A percentile compares a stretch with the other conserved stretches of the same genome.
Evolutionary conservation across 352 stramenopile species (phyloP).

Genomic region (Pythium dissimile): DNA sequence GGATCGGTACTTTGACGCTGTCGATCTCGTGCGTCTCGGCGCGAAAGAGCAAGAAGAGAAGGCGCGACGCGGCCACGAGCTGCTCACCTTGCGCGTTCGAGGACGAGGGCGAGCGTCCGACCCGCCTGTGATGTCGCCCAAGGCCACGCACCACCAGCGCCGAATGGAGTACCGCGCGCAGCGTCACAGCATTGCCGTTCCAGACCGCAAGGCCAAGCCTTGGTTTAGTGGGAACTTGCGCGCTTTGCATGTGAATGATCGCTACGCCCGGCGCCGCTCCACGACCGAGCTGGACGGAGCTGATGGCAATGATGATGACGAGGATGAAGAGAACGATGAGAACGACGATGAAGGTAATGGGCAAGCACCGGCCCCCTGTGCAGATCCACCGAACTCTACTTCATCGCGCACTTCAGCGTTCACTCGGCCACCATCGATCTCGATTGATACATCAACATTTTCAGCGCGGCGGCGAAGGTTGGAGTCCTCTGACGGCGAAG

Average conservation of each 20-base stretch:
- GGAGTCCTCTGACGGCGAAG: conserved; percentile 23
- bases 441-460: conserved; percentile 5
- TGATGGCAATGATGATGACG: conserved; percentile 2
- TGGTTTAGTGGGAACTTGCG: conserved; percentile 74
- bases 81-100: neutral
- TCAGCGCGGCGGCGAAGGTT: neutral
- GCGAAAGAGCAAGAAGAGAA: neutral
- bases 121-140: neutral
- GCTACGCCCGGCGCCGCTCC: conserved; percentile 52
- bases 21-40: conserved; percentile 28
- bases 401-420: too few relatives aligned
- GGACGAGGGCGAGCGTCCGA: neutral
- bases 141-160: neutral
- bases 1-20: conserved; percentile 60
- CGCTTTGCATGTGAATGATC: conserved; percentile 67
- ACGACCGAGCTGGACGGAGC: conserved; percentile 19
- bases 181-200: conserved; percentile 20
- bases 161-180: conserved; percentile 20
- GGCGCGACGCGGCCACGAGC: conserved; percentile 3
- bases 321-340: neutral
- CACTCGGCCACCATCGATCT: neutral
- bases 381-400: too few relatives aligned
- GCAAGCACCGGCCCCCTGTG: too few relatives aligned
- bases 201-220: conserved; percentile 20
- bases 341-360: conserved; percentile 6